Base-by-base conservation (phyloP, 2,329 filamentous ascomycete species). In the Ophiostoma novo-ulmi region DNA sequence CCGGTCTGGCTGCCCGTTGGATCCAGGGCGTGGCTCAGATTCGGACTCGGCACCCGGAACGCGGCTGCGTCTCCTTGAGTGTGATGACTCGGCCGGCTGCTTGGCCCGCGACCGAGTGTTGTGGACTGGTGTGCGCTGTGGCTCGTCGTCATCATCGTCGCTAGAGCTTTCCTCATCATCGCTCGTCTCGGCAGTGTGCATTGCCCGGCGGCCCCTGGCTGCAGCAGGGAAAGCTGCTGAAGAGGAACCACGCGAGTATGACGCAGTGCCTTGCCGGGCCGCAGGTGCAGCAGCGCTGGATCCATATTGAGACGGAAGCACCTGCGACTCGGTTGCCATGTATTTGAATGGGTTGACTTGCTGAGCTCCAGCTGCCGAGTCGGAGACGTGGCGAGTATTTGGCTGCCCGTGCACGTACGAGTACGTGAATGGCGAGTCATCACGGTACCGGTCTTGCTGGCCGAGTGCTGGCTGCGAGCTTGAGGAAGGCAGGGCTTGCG, bases 311-410 rank as follows among this genome's bases (percentile, higher is more conserved):
- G 78, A 75, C 69, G 79, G 77, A 17, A 81, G 75, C 69, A 77
- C 77, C 41, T 80, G 81, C 48, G 83, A 76, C 14, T 81, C 83
- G 31, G 78, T 79, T 4, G 82, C 83, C 77, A 86, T 84, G 75
- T 83, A 87, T 72, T 82, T 81, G 72, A 87, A 87, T 5, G 85
- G 85, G 71, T 87, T 82, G 17, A 79, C 70, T 5, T 67, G 36
- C 8, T 52, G 73, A 73, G 72, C 76, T 20, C 76, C 14, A 74
- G 77, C 38, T 75, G 76, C 73, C 7, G 81, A 78, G 71, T 86
- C 84, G 4, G 84, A 85, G 17, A 78, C 76, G 68, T 85, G 82
- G 31, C 84, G 81, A 44, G 77, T 74, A 14, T 77, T 75, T 4
- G 77, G 70, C 1, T 75, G 74, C 17, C 77, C 76, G 70, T 80